A percentile compares a stretch with the other conserved stretches of the same genome.
Evolutionary conservation across 2,329 filamentous ascomycete species (phyloP).

Genomic region (Scedosporium apiospermum): DNA sequence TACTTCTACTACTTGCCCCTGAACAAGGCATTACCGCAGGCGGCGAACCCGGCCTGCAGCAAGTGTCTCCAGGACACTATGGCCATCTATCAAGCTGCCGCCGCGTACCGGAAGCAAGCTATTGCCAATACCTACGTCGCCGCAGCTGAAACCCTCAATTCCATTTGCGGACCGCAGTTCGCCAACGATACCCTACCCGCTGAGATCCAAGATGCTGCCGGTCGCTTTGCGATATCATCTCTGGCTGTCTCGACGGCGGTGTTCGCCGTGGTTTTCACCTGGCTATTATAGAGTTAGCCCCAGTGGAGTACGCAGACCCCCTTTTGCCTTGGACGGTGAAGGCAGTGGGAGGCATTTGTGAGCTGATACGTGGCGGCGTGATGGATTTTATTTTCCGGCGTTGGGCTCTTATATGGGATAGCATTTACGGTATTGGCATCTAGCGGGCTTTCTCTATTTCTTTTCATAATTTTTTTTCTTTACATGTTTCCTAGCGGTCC

Average conservation of each 20-base stretch:
- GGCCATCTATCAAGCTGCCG: conserved; percentile 64
- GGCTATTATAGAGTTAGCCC: neutral
- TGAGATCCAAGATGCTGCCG: conserved; percentile 10
- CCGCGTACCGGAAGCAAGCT: conserved; percentile 54
- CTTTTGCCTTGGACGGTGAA: too few species aligned
- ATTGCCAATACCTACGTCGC: conserved; percentile 59
- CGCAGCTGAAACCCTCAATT: conserved; percentile 67
- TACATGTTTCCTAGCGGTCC: neutral
- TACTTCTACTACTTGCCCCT: conserved; percentile 83
- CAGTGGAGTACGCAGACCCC: neutral
- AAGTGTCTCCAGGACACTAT: conserved; percentile 72
- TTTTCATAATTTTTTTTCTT: neutral
- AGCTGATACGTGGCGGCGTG: neutral
- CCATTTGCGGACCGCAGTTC: conserved; percentile 48
- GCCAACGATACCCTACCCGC: conserved; percentile 13
- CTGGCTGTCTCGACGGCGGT: neutral
- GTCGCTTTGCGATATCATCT: neutral
- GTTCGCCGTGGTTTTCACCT: neutral
- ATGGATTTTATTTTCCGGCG: neutral
- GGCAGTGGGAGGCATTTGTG: neutral
- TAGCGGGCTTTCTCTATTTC: neutral
- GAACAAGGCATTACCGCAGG: conserved; percentile 58
- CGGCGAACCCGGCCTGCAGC: conserved; percentile 64
- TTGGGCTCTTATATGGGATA: neutral
- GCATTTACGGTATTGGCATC: neutral